These are phyloP conservation scores for Tetrapisispora fleetii DNA, from an alignment of 805 yeast species.

Conservation along the genomic window DNA sequence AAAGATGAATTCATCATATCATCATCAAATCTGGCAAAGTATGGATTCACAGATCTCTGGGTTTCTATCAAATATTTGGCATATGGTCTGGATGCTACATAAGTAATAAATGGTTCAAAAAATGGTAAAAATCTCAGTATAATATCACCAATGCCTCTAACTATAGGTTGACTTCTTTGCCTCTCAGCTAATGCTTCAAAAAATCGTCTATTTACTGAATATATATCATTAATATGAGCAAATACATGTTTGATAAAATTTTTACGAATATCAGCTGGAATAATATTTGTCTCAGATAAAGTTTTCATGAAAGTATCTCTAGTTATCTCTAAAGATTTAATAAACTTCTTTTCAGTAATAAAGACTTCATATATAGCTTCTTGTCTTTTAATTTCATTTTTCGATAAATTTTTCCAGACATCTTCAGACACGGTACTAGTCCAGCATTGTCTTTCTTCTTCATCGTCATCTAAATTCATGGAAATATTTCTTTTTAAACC, in stretches of 20 bases:
- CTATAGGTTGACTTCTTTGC: slow-evolving; percentile 77
- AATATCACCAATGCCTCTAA: slow-evolving; percentile 78
- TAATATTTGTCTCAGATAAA: slow-evolving; percentile 71
- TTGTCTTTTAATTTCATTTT: slow-evolving; percentile 82
- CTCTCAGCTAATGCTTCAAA: slow-evolving; percentile 85
- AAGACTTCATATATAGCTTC: slow-evolving; percentile 91
- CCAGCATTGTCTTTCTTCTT: slow-evolving; percentile 82
- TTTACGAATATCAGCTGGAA: slow-evolving; percentile 82
- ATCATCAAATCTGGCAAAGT: slow-evolving; percentile 87
- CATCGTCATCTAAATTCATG: slow-evolving; percentile 31
- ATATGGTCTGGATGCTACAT: slow-evolving; percentile 90
- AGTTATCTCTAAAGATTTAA: slow-evolving; percentile 85
- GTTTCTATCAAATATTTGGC: slow-evolving; percentile 94
- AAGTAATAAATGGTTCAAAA: slow-evolving; percentile 86
- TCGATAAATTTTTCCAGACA: slow-evolving; percentile 67
- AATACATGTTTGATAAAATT: slow-evolving; percentile 87
- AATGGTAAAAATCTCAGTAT: slow-evolving; percentile 73
- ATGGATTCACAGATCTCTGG: slow-evolving; percentile 80
- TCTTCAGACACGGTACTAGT: slow-evolving; percentile 80
- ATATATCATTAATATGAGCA: slow-evolving; percentile 79
- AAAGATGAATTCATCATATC: slow-evolving; percentile 62
- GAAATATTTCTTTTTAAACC: slow-evolving; percentile 59
- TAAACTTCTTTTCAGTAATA: slow-evolving; percentile 90
- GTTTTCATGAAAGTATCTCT: slow-evolving; percentile 94
- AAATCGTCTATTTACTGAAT: slow-evolving; percentile 70